A percentile compares a stretch with the other conserved stretches of the same genome.
Conservation (phyloP, 2,329 filamentous ascomycete genomes). For the Trichothecium sympodiale region DNA sequence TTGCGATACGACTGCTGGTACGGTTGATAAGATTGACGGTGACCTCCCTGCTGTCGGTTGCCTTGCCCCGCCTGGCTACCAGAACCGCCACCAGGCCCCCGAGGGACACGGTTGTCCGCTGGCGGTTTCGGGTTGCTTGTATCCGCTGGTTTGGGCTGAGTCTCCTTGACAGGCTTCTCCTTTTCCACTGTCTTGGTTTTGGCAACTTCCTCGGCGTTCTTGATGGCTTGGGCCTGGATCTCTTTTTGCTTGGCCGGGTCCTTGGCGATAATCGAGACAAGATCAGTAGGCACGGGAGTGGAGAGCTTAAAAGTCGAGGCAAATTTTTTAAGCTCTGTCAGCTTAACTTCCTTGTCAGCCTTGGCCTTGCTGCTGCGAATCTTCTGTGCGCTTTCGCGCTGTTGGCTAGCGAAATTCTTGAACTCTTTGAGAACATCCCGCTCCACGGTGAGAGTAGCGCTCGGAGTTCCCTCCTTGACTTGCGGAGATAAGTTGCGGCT, state of each 20-base stretch:
- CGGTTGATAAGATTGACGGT: constrained; percentile 36
- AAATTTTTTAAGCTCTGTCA: constrained; percentile 93
- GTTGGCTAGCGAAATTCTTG: constrained; percentile 49
- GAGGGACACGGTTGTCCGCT: constrained; percentile 18
- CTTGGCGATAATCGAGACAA: constrained; percentile 92
- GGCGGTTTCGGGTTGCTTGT: constrained; percentile 10
- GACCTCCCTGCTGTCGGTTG: constrained; percentile 34
- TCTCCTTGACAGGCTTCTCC: constrained; percentile 15
- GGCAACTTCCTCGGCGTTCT: constrained; percentile 55
- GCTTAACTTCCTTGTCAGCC: constrained; percentile 78
- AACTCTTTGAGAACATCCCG: constrained; percentile 51
- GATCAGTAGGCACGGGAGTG: constrained; percentile 80
- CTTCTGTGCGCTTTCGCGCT: constrained; percentile 45
- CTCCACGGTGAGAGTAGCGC: constrained; percentile 50
- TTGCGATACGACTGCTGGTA: constrained; percentile 38
- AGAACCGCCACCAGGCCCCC: constrained; percentile 22
- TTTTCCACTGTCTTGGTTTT: constrained; percentile 45
- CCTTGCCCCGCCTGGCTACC: constrained; percentile 11
- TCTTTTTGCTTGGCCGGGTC: constrained; percentile 90
- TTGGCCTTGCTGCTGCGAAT: constrained; percentile 46
- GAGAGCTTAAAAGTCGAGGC: constrained; percentile 87
- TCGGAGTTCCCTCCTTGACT: constrained; percentile 31
- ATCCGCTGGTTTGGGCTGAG: constrained; percentile 17
- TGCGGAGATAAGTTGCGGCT: constrained; percentile 30
- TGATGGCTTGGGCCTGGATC: constrained; percentile 80